Conservation (phyloP, 1,284 basidiomycete species). For the Inonotus hispidus region DNA sequence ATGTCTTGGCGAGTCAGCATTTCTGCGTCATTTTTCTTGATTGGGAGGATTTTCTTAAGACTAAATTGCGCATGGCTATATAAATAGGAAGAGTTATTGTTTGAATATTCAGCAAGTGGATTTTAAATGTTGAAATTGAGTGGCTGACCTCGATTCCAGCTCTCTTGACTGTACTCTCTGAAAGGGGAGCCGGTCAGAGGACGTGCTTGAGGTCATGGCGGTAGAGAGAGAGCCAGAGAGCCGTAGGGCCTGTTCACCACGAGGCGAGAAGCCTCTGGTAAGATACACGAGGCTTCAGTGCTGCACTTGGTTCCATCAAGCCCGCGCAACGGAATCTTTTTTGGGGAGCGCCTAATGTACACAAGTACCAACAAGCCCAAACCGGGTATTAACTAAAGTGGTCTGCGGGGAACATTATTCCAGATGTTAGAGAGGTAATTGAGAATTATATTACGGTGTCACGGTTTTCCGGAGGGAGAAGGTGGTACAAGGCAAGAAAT, state of each 20-base stretch:
- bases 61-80: conserved; percentile 32
- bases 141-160: conserved; percentile 11
- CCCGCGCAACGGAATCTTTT: conserved; percentile 14
- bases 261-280: conserved; percentile 18
- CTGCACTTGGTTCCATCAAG: conserved; percentile 17
- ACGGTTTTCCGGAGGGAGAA: background rate
- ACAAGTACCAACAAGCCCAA: background rate
- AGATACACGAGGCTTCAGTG: conserved; percentile 19
- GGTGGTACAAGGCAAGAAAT: background rate
- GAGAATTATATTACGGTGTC: background rate
- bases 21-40: conserved; percentile 58
- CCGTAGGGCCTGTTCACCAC: conserved; percentile 18
- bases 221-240: conserved; percentile 16
- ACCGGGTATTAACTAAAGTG: background rate
- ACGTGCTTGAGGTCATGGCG: conserved; percentile 18
- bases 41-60: conserved; percentile 37
- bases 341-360: conserved; percentile 8
- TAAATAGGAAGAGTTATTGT: conserved; percentile 4
- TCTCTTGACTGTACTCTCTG: conserved; percentile 10
- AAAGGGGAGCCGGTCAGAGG: conserved; percentile 11
- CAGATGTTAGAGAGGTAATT: background rate
- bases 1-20: conserved; percentile 61
- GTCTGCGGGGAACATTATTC: background rate
- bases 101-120: background rate
- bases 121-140: background rate